Base-by-base conservation (phyloP, 345 rosid species). In the Linum lewisii region DNA sequence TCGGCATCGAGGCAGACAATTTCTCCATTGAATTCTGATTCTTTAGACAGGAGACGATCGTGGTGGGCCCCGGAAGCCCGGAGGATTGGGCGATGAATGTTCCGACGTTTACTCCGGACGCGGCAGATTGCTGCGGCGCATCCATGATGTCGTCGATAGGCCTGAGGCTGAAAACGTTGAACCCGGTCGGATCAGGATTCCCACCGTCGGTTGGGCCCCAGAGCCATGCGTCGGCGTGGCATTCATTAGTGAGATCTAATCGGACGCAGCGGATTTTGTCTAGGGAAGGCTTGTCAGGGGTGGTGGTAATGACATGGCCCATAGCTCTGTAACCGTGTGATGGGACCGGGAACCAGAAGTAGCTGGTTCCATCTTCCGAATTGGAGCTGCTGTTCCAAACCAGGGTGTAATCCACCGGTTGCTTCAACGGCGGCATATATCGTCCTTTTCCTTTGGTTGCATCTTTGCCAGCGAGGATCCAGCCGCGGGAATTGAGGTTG, bases 371-470 rank as follows among this genome's bases (percentile, higher is more conserved):
- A 7, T 83, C 90, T 74, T 67, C 21, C 19, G 87, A 66, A 54
- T 84, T 84, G 47, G 18, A 4, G 47, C 47, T 42, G 5, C 92
- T 86, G 74, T 75, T 86, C 84, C 84, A 88, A 50, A 86, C 76
- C 44, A 92, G 93, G 51, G 73, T 78, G 73, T 84, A 92, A 72
- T 88, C 98, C 3, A 73, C 2, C 9, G 98, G 98, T 21, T 64
- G 69, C 36, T 72, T 69, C 26, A 92, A 65, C 18, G 47, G 16
- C 18, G 47, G 34, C 45, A 65, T 62, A 16, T 59, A 58, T 21
- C 24, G 38, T 34, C 7, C 38, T 6, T 34, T 68, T 29, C 20
- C 53, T 7, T 7, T 10, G 9, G 15, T 9, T 1, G 63, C 71
- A 20, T 81, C 92, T 75, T 69, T 80, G 14, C 72, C 96, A 0